Base-by-base conservation (phyloP, 176 grass and related monocot species). In the Phoenix dactylifera region DNA sequence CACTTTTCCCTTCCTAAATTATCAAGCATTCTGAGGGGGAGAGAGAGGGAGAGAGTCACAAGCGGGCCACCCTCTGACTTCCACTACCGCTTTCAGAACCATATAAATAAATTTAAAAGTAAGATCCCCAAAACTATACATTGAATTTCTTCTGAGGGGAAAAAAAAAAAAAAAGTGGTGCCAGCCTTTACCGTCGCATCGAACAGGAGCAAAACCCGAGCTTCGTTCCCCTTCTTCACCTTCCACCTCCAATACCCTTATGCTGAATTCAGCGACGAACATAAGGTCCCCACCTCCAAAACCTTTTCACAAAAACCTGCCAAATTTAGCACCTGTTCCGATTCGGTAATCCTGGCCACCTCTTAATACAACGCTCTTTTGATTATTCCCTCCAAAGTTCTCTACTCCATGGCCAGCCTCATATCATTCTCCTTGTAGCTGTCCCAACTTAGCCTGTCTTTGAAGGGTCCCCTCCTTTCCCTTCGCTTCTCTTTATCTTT, bases 251-350 rank as follows among this genome's bases (percentile, higher is more conserved):
- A 32, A 58, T 54, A 59, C 68, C 78, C 50, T 63, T 65, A 15
- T 81, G 51, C 57, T 69, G 28, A 74, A 48, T 74, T 69, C 72
- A 57, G 39, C 23, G 39, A 26, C 15, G 17, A 51, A 22, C 48
- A 14, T 23, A n/a, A 26, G 50, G 5, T 26, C 71, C 25, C 44
- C 64, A 23, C 77, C 55, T 44, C 9, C 9, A 67, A 80, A 80
- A 57, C 58, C 69, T 69, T 58, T 32, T 58, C 69, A 1, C 18
- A 55, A 62, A 48, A 53, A 24, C 25, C 61, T 76, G 59, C 72
- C 54, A 70, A 82, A 69, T 82, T 65, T 71, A 65, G 66, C 53
- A 82, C 79, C 57, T 75, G 58, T 76, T 82, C 58, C 51, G 26
- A 66, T 82, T 76, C 56, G 22, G 26, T 44, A n/a, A 25, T 26